A percentile compares a stretch with the other conserved stretches of the same genome.
Evolutionary conservation across 495 filamentous ascomycete species (phyloP).

Genomic region (Penicillium taxi): DNA sequence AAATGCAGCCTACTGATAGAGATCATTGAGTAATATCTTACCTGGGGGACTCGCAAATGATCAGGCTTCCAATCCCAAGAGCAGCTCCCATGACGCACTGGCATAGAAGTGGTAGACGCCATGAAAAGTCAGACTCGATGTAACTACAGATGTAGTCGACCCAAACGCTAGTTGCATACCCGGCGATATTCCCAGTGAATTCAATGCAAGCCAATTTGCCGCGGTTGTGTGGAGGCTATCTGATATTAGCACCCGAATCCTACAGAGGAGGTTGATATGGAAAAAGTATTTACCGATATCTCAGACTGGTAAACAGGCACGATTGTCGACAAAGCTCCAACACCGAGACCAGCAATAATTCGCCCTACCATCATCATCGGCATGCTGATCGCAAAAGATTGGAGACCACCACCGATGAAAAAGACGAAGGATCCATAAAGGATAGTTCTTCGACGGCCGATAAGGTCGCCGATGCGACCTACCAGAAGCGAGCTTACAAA

Average conservation of each 20-base stretch:
- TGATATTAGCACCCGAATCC: neutral
- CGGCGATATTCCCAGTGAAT: conserved; percentile 92
- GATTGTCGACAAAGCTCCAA: conserved; percentile 91
- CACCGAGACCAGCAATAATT: conserved; percentile 86
- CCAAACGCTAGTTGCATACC: conserved; percentile 95
- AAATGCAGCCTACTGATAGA: too few relatives aligned
- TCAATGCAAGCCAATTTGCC: conserved; percentile 96
- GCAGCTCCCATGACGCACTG: conserved; percentile 90
- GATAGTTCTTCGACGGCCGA: conserved; percentile 85
- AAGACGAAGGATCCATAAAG: conserved; percentile 91
- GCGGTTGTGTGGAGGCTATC: conserved; percentile 80
- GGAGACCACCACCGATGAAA: conserved; percentile 79
- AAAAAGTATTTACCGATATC: conserved; percentile 46
- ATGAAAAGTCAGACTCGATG: conserved; percentile 76
- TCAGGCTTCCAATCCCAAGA: conserved; percentile 72
- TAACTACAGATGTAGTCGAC: conserved; percentile 96
- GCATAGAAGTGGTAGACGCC: conserved; percentile 85
- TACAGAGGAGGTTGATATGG: neutral
- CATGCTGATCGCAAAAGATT: conserved; percentile 74
- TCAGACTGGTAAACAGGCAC: conserved; percentile 98
- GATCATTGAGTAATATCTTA: conserved; percentile 27
- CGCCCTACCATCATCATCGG: conserved; percentile 87
- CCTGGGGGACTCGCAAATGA: conserved; percentile 96
- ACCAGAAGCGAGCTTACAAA: conserved; percentile 86
- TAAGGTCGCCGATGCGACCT: conserved; percentile 81